A percentile compares a stretch with the other conserved stretches of the same genome.
phyloP scores from a whole-genome alignment of 2,329 filamentous ascomycete genomes.

The Karstenula rhodostoma region DNA sequence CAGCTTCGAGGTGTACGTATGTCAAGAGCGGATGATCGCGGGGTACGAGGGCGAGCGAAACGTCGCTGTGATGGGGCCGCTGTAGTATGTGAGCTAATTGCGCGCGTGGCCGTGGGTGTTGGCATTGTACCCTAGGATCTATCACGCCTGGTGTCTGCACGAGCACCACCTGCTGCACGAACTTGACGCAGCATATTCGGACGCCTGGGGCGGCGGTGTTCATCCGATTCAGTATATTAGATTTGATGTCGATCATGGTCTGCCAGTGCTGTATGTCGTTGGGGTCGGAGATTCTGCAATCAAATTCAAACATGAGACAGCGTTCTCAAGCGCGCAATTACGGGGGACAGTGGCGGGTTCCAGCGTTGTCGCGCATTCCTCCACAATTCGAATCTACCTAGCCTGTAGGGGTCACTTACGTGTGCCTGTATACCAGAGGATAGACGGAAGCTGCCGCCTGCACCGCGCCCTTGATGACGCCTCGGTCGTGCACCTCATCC shows the following conservation, averaged over 20 bases:
- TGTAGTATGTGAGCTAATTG: conserved; percentile 52
- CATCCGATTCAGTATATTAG: conserved; percentile 87
- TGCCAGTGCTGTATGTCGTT: conserved; percentile 86
- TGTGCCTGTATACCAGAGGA: conserved; percentile 88
- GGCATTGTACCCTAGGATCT: conserved; percentile 75
- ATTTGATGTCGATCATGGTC: conserved; percentile 86
- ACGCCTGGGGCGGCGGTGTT: conserved; percentile 79
- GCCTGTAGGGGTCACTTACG: conserved; percentile 69
- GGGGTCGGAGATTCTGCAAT: conserved; percentile 80
- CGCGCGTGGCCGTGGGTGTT: conserved; percentile 14
- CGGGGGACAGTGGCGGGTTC: conserved; percentile 22
- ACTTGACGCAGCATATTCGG: conserved; percentile 95
- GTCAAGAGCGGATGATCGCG: conserved; percentile 82
- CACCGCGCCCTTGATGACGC: conserved; percentile 85
- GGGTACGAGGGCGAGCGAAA: conserved; percentile 86
- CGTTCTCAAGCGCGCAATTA: conserved; percentile 30
- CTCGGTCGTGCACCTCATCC: conserved; percentile 71
- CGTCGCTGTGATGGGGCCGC: conserved; percentile 79
- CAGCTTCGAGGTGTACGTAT: conserved; percentile 84
- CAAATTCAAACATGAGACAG: conserved; percentile 46
- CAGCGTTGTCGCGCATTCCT: conserved; percentile 5
- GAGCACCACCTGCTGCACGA: conserved; percentile 90
- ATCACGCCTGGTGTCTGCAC: conserved; percentile 87
- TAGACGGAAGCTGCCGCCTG: conserved; percentile 93
- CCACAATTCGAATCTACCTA: conserved; percentile 29